Evolutionary conservation across 441 rosid species (phyloP), one percentile per base, ranked within the genome.

Genomic region (Populus hybrid): DNA sequence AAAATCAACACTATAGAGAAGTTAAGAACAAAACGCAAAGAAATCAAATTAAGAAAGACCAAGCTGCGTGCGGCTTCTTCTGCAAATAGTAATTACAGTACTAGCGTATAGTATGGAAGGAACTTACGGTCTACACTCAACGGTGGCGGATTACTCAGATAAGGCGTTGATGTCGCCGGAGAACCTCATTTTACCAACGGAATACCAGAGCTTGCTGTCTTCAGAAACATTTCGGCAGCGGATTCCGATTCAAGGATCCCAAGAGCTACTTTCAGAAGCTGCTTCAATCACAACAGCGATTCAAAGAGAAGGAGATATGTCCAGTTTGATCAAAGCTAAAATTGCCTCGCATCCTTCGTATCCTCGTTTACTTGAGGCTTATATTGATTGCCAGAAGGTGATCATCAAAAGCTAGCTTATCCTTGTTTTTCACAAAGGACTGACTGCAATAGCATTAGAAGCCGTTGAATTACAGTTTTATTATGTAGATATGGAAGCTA

Each of bases 331-430:
- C 86, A 93, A 94, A 86, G 90, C 93, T 9, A 94, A 79, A 80
- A 92, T 94, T 80, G 93, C 93, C 64, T 86, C 84, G 67, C 99
- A 94, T 83, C 99, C 98, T 75, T 83, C 79, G 29, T 94, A 91
- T 82, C 97, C 99, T 75, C 94, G 94, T 67, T 84, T 94, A 83
- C 92, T 94, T 16, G 86, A 91, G 71, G 93, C 99, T 42, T 94
- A 90, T 78, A 85, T 93, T 74, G 95, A 94, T 76, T 94, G 99
- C 84, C 99, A 94, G 79, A 94, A 94, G 98, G 98, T 94, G 77
- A 84, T 70, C 56, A 50, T 50, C 20, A 50, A 42, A 42, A 42
- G 53, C 53, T 42, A 11, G 53, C 53, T 11, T 2, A 11, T 42
- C 14, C 53, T 11, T 11, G 16, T 42, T 42, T 42, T 11, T 11